Evolutionary conservation across 495 filamentous ascomycete genomes (phyloP).

Genomic region (Xylaria longipes): DNA sequence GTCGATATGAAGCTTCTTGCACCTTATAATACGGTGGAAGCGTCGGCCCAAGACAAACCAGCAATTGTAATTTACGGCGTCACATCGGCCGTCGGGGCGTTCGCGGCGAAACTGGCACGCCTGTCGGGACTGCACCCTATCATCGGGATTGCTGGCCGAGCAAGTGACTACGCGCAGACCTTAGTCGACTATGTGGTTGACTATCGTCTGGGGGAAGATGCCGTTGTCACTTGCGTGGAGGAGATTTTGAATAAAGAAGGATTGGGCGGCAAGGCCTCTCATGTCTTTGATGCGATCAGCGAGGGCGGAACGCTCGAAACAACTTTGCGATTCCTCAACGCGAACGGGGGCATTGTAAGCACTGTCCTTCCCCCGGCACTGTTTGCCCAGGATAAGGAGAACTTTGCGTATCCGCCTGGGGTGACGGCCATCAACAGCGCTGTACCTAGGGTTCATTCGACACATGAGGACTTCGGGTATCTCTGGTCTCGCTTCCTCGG

Average conservation of each 20-base stretch:
- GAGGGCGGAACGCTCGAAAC: slow-evolving; percentile 52
- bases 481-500: slow-evolving; percentile 44
- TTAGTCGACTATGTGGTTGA: slow-evolving; percentile 75
- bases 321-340: slow-evolving; percentile 34
- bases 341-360: slow-evolving; percentile 32
- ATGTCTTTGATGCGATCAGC: slow-evolving; percentile 67
- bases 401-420: slow-evolving; percentile 31
- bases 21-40: slow-evolving; percentile 64
- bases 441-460: slow-evolving; percentile 31
- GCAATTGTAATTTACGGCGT: slow-evolving; percentile 61
- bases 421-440: slow-evolving; percentile 28
- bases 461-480: slow-evolving; percentile 46
- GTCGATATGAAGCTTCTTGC: slow-evolving; percentile 54
- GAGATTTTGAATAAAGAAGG: slow-evolving; percentile 47
- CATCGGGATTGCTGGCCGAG: slow-evolving; percentile 69
- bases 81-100: slow-evolving; percentile 70
- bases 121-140: slow-evolving; percentile 74
- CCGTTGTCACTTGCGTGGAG: slow-evolving; percentile 58
- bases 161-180: slow-evolving; percentile 59
- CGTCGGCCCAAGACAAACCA: slow-evolving; percentile 51
- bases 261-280: slow-evolving; percentile 31
- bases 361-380: slow-evolving; percentile 37
- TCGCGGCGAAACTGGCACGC: slow-evolving; percentile 69
- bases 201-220: slow-evolving; percentile 68
- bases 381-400: slow-evolving; percentile 29